Percentiles rank a stretch among this genome's conserved stretches.
Conservation (phyloP, 768 basidiomycete genomes). For the Naganishia vaughanmartiniae region DNA sequence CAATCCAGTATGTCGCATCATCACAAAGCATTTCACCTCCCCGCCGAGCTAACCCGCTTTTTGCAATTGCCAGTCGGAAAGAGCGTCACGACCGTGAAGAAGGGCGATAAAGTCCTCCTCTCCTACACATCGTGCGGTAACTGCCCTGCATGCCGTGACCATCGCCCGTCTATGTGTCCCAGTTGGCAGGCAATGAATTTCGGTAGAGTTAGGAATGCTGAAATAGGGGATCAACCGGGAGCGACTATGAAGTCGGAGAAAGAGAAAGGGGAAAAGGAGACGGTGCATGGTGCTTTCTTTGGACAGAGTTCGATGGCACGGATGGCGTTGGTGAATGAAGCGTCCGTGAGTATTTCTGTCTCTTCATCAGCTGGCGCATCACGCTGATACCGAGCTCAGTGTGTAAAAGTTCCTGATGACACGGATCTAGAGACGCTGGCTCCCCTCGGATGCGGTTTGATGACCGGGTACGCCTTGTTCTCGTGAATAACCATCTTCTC, state of each 20-base stretch:
- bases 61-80: background rate
- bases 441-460: slow-evolving; percentile 22
- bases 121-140: slow-evolving; percentile 17
- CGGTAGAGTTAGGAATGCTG: background rate
- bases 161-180: background rate
- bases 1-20: slow-evolving; percentile 12
- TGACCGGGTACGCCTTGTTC: slow-evolving; percentile 13
- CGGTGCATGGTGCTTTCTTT: slow-evolving; percentile 20
- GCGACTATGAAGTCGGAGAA: background rate
- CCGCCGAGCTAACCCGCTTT: background rate
- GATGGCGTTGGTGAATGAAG: slow-evolving; percentile 22
- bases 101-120: slow-evolving; percentile 23
- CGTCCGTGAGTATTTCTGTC: background rate
- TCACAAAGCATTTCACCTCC: background rate
- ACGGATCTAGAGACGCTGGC: slow-evolving; percentile 19
- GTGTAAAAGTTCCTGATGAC: slow-evolving; percentile 17
- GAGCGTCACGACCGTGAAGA: background rate
- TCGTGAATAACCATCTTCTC: background rate
- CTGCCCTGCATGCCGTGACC: background rate
- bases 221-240: background rate
- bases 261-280: slow-evolving; percentile 3
- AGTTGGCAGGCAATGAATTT: slow-evolving; percentile 22
- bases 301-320: slow-evolving; percentile 19
- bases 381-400: background rate
- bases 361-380: too few relatives aligned